Evolutionary conservation across 2,329 filamentous ascomycete species (phyloP).

Genomic region (Penicillium sp.): DNA sequence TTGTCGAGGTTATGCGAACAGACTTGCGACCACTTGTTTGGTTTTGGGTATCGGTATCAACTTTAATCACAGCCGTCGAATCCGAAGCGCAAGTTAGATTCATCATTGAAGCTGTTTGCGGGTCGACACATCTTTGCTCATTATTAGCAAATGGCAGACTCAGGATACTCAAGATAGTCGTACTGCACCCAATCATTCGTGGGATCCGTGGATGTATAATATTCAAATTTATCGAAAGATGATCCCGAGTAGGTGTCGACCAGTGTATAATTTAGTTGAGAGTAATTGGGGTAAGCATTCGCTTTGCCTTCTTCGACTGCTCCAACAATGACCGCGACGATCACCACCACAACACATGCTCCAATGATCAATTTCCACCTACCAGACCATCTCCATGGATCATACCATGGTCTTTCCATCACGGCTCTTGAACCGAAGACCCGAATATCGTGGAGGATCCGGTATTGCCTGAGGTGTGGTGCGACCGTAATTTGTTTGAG

Average conservation of each 20-base stretch:
- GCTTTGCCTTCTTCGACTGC: conserved; percentile 43
- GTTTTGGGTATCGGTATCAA: conserved; percentile 60
- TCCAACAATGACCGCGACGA: conserved; percentile 53
- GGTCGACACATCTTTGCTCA: conserved; percentile 47
- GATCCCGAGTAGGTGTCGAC: conserved; percentile 48
- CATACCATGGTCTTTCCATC: background rate
- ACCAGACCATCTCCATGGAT: background rate
- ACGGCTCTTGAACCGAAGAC: background rate
- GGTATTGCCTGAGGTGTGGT: background rate
- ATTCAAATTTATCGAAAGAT: conserved; percentile 52
- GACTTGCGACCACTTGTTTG: conserved; percentile 64
- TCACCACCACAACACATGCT: conserved; percentile 40
- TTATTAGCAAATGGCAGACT: background rate
- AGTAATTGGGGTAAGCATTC: conserved; percentile 45
- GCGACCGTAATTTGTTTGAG: background rate
- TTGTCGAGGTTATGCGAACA: conserved; percentile 67
- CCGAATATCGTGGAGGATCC: conserved; percentile 1
- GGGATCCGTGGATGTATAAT: conserved; percentile 49
- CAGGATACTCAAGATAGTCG: conserved; percentile 25
- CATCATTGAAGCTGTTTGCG: conserved; percentile 34
- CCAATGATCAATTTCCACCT: background rate
- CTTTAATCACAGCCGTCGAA: conserved; percentile 60
- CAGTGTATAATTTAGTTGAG: conserved; percentile 43
- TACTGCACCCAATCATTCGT: conserved; percentile 52
- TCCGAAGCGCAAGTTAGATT: conserved; percentile 67